These are phyloP conservation scores for Conticribra weissflogii DNA, from an alignment of 108 stramenopile genomes.

Conservation along the genomic window DNA sequence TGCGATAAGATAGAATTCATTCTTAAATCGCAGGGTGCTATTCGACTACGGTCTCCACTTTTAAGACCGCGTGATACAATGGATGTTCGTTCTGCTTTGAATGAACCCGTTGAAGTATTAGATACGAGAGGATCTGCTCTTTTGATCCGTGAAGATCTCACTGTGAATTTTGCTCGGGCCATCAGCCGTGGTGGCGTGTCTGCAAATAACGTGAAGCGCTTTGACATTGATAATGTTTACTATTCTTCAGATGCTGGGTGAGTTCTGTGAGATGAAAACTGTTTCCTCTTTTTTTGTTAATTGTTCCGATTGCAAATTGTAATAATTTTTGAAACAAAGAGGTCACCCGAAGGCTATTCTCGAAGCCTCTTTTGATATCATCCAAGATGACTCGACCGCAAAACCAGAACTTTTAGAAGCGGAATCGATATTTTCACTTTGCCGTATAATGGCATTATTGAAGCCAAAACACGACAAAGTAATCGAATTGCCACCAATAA, in stretches of 20 bases:
- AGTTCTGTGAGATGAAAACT: too few relatives aligned
- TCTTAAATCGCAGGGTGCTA: constrained; percentile 77
- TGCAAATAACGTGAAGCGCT: constrained; percentile 72
- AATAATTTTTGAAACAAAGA: too few relatives aligned
- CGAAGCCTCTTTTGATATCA: constrained; percentile 86
- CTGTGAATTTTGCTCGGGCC: constrained; percentile 72
- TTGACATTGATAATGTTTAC: constrained; percentile 68
- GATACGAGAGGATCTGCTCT: background rate
- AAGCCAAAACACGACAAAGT: constrained; percentile 28
- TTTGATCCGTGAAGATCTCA: constrained; percentile 62
- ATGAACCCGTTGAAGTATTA: constrained; percentile 41
- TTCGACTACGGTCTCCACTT: constrained; percentile 61
- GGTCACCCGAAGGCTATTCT: constrained; percentile 77
- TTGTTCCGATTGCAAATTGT: too few relatives aligned
- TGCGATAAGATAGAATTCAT: constrained; percentile 46
- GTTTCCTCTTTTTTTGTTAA: background rate
- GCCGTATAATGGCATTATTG: constrained; percentile 54
- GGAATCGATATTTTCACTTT: constrained; percentile 65
- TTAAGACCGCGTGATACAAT: constrained; percentile 57
- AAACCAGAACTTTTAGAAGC: constrained; percentile 58
- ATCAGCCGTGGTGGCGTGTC: constrained; percentile 72
- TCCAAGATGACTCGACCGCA: constrained; percentile 57
- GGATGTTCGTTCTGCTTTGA: constrained; percentile 14
- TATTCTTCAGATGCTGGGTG: constrained; percentile 66
- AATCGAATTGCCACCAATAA: constrained; percentile 22